Evolutionary conservation across 2,329 filamentous ascomycete genomes (phyloP).

Genomic region (Aspergillus spinulosporus): DNA sequence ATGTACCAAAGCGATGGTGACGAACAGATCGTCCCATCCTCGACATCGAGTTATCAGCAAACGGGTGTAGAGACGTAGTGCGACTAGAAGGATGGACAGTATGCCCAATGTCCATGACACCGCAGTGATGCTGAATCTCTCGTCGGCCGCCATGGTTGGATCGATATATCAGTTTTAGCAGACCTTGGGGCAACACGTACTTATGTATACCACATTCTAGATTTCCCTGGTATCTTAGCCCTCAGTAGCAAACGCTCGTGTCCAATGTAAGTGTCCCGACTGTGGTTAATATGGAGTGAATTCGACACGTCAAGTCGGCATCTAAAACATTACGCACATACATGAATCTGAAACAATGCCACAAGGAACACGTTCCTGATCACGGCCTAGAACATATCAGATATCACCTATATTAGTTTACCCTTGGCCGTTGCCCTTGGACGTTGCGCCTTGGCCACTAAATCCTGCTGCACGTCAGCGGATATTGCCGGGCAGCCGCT

Average conservation of each 20-base stretch:
- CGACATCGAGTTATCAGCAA: constrained; percentile 1
- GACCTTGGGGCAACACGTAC: not conserved
- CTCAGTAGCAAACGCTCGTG: not conserved
- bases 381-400: not conserved
- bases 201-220: not conserved
- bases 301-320: not conserved
- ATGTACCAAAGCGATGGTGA: constrained; percentile 9
- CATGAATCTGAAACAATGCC: not conserved
- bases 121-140: constrained; percentile 5
- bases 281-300: not conserved
- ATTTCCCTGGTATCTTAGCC: not conserved
- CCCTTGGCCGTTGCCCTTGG: too few species aligned
- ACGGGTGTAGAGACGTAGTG: constrained; percentile 12
- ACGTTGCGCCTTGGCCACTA: not conserved
- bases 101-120: constrained; percentile 11
- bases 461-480: not conserved
- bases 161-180: not conserved
- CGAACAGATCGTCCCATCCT: constrained; percentile 19
- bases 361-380: not conserved
- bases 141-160: not conserved
- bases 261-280: not conserved
- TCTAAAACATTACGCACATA: not conserved
- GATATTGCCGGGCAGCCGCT: not conserved
- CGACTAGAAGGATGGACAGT: constrained; percentile 8
- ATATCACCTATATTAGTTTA: not conserved